Conservation (phyloP, 2,329 filamentous ascomycete species). For the Teratosphaeriaceae sp. region DNA sequence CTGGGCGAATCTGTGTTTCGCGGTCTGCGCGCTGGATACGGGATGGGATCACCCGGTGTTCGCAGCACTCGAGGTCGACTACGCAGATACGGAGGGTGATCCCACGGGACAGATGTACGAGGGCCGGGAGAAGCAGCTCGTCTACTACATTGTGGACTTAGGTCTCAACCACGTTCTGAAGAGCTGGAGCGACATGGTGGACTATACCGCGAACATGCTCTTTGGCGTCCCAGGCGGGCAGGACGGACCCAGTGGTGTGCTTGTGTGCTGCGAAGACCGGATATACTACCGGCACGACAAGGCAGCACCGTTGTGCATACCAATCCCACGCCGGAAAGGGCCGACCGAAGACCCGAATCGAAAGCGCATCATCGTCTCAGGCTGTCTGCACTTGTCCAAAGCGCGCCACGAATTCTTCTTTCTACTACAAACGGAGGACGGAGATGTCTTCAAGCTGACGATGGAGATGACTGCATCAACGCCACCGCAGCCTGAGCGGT, state of each 20-base stretch:
- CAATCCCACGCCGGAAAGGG: conserved; percentile 80
- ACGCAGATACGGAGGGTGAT: conserved; percentile 85
- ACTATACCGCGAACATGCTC: conserved; percentile 78
- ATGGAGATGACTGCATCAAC: conserved; percentile 84
- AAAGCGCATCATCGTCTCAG: conserved; percentile 78
- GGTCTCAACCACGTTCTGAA: conserved; percentile 95
- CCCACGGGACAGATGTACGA: conserved; percentile 74
- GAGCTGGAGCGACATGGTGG: conserved; percentile 92
- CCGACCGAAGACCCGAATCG: conserved; percentile 87
- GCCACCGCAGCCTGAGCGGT: conserved; percentile 68
- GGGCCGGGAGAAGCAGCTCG: conserved; percentile 80
- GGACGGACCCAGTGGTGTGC: conserved; percentile 87
- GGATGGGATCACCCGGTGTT: conserved; percentile 98
- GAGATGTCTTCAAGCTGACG: conserved; percentile 95
- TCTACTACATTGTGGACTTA: conserved; percentile 96
- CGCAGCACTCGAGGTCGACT: conserved; percentile 89
- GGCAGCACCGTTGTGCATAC: conserved; percentile 78
- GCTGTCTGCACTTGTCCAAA: conserved; percentile 96
- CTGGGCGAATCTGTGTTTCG: conserved; percentile 81
- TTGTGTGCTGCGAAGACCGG: conserved; percentile 90
- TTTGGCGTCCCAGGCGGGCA: conserved; percentile 94
- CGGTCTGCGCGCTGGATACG: conserved; percentile 82
- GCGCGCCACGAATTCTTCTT: conserved; percentile 82
- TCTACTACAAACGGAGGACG: conserved; percentile 89
- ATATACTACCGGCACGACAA: conserved; percentile 98